Base-by-base conservation (phyloP, 75 land plant species). In the Pinus albicaulis region DNA sequence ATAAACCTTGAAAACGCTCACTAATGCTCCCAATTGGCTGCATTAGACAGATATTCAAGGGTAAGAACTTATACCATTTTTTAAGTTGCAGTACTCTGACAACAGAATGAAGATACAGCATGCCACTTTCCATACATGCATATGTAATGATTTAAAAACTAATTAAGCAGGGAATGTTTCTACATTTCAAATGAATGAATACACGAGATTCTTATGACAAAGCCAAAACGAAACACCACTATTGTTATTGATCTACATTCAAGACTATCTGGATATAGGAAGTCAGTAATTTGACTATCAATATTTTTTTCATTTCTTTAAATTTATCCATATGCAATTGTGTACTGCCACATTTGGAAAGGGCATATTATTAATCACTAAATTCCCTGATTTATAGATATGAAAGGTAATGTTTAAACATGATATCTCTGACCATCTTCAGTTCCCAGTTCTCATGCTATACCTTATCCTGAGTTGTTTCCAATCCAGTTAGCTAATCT, bases 21-120 rank as follows among this genome's bases (percentile, higher is more conserved):
- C 80, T 78, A 76, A 93, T 84, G 75, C 90, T 88, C 62, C 98
- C 93, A 77, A 89, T 87, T 57, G 99, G 98, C 94, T 96, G 90
- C 84, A 60, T 58, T 23, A 19, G 3, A 20, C 24, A 68, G 24
- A 68, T 68, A 41, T 31, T 41, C 41, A 34, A 8, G 24, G 12
- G 1, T 68, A 68, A 68, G 71, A 68, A 68, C 44, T 1, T 38
- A 20, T 7, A 41, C 20, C 3, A n/a, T n/a, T 4, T 68, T 34
- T 34, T 34, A 64, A 34, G 19, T 17, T 64, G 38, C 19, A 31
- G 10, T 28, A 3, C n/a, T 8, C 10, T 20, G 3, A 59, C 3
- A 59, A 1, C 19, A 31, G 34, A 16, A 64, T 16, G 16, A 31
- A 64, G 34, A 64, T 2, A 5, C 41, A 31, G 41, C 41, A 64